Evolutionary conservation across 306 rosid genomes (phyloP).

Genomic region (Herpetospermum pedunculosum): DNA sequence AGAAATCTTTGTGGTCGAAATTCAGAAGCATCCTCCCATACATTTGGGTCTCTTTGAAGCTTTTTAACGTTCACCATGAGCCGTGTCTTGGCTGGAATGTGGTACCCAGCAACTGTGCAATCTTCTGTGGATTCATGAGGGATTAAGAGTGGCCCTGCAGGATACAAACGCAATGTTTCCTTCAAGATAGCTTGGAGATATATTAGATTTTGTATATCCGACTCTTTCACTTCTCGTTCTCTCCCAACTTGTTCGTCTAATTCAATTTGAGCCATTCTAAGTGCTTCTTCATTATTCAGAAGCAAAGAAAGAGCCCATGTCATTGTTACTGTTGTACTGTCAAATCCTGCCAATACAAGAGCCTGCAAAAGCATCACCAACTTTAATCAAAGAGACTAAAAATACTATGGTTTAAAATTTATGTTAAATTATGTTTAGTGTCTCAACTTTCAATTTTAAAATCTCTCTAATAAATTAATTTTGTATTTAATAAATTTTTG

Average conservation of each 20-base stretch:
- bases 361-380: too few relatives aligned
- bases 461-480: too few relatives aligned
- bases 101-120: background rate
- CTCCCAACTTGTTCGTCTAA: slow-evolving; percentile 10
- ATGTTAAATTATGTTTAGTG: too few relatives aligned
- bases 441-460: too few relatives aligned
- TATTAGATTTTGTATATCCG: slow-evolving; percentile 6
- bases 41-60: background rate
- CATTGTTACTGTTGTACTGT: slow-evolving; percentile 35
- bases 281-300: background rate
- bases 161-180: slow-evolving; percentile 24
- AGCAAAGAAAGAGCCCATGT: slow-evolving; percentile 31
- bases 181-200: slow-evolving; percentile 17
- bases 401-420: too few relatives aligned
- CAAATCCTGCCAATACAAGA: background rate
- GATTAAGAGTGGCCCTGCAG: background rate
- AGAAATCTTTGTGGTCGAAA: too few relatives aligned
- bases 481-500: too few relatives aligned
- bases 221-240: slow-evolving; percentile 11
- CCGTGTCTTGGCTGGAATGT: background rate
- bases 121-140: background rate
- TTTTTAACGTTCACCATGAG: background rate
- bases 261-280: slow-evolving; percentile 1
- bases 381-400: too few relatives aligned
- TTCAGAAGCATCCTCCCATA: too few relatives aligned